Base-by-base conservation (phyloP, 352 stramenopile genomes). In the Globisporangium paroecandrum region DNA sequence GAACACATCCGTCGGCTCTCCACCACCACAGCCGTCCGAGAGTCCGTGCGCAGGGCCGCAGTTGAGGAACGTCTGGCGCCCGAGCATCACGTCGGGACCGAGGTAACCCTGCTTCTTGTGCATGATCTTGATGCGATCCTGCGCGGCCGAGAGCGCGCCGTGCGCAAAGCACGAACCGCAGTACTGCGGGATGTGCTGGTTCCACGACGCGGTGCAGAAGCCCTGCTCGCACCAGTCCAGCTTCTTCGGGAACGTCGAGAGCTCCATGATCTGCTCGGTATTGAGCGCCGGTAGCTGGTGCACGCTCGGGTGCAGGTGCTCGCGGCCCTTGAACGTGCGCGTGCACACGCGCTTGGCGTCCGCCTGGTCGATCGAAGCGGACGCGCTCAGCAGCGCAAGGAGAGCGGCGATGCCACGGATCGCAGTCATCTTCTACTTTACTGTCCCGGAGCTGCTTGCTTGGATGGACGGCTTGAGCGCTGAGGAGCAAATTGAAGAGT, bases 211-310 rank as follows among this genome's bases (percentile, higher is more conserved):
- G 64, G 79, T 87, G 77, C 78, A 86, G 53, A 75, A 72, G 25
- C 80, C 82, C 36, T 74, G 69, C n/a, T 85, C 78, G 64, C 79
- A 87, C 93, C 95, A 98, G 69, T 92, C 89, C 65, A 98, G 97
- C 20, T 77, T 64, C 63, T 69, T 69, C 22, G 81, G 79, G 62
- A 88, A 77, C 46, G 72, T 66, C 60, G 62, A 61, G 20, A 88
- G 70, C 62, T 88, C 81, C 15, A 77, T 9, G 13, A 63, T 38
- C 58, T 89, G 76, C 9, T 73, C 70, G 4, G 41, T 46, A 4
- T 64, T 83, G 5, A 76, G 68, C 60, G 58, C 24, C 51, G 77
- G 75, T 46, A 84, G 69, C 58, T 59, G 27, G 70, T 77, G 64
- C 56, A 81, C 59, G 5, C 43, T 75, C 29, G 75, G 73, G 65